A percentile compares a stretch with the other conserved stretches of the same genome.
Conservation (phyloP, 257 asterid species). For the Fraxinus americana region DNA sequence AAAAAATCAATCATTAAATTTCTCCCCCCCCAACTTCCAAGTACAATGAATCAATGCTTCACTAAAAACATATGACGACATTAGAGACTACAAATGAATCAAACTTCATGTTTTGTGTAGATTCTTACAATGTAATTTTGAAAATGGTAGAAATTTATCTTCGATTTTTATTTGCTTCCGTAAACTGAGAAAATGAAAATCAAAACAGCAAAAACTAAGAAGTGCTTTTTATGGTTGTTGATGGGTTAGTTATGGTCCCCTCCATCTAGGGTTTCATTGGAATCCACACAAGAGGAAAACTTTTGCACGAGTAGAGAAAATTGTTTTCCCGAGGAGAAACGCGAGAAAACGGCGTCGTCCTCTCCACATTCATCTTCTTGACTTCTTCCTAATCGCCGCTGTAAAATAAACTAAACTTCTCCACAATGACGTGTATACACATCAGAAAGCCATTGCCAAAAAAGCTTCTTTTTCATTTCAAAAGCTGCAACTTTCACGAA, state of each 20-base stretch:
- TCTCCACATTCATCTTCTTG: constrained; percentile 17
- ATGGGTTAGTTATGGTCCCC: constrained; percentile 43
- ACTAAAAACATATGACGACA: background rate
- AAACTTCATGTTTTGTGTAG: background rate
- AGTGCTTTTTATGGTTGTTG: constrained; percentile 14
- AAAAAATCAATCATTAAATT: background rate
- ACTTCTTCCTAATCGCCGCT: background rate
- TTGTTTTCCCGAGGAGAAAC: constrained; percentile 22
- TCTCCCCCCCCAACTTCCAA: background rate
- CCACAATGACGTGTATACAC: constrained; percentile 34
- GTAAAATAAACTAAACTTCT: background rate
- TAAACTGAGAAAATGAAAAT: background rate
- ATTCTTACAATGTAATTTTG: background rate
- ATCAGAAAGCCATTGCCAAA: constrained; percentile 22
- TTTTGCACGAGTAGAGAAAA: constrained; percentile 17
- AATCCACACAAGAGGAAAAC: constrained; percentile 26
- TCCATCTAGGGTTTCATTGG: constrained; percentile 33
- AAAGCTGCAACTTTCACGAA: constrained; percentile 22
- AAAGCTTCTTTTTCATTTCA: constrained; percentile 26
- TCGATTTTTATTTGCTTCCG: constrained; percentile 2
- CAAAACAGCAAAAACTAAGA: background rate
- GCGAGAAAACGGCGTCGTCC: constrained; percentile 15
- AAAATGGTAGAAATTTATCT: background rate
- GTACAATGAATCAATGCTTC: background rate
- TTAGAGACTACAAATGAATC: background rate